Conservation (phyloP, 1,139 yeast species). For the Kurtzmaniella quercitrusa region DNA sequence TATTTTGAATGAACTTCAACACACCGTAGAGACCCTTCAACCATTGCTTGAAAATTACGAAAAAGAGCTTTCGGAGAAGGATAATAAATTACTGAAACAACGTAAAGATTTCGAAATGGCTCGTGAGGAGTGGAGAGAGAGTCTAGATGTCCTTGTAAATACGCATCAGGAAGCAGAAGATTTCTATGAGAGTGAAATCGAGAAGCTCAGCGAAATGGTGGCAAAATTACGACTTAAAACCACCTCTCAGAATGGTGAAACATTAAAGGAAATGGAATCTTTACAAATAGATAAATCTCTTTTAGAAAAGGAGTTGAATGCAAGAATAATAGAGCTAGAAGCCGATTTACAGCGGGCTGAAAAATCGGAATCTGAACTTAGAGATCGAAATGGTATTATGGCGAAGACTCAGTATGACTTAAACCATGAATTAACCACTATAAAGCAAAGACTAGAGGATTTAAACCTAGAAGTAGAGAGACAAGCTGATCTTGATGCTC, state of each 20-base stretch:
- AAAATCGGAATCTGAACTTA: background rate
- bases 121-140: constrained; percentile 54
- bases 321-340: constrained; percentile 3
- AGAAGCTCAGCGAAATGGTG: constrained; percentile 18
- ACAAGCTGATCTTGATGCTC: background rate
- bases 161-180: constrained; percentile 41
- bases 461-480: background rate
- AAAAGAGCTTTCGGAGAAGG: constrained; percentile 36
- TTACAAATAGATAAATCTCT: constrained; percentile 2
- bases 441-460: background rate
- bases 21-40: constrained; percentile 43
- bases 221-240: background rate
- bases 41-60: constrained; percentile 46
- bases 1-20: constrained; percentile 37
- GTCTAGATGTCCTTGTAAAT: constrained; percentile 48
- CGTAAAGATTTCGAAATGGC: constrained; percentile 48
- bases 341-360: constrained; percentile 5
- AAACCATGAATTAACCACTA: background rate
- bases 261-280: background rate
- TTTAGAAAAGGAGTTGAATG: constrained; percentile 5
- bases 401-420: background rate
- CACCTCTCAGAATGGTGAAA: background rate
- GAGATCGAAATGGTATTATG: constrained; percentile 2
- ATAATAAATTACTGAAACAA: constrained; percentile 38
- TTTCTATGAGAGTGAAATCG: constrained; percentile 25